phyloP scores from a whole-genome alignment of 352 stramenopile genomes.

The Pythium biforme region DNA sequence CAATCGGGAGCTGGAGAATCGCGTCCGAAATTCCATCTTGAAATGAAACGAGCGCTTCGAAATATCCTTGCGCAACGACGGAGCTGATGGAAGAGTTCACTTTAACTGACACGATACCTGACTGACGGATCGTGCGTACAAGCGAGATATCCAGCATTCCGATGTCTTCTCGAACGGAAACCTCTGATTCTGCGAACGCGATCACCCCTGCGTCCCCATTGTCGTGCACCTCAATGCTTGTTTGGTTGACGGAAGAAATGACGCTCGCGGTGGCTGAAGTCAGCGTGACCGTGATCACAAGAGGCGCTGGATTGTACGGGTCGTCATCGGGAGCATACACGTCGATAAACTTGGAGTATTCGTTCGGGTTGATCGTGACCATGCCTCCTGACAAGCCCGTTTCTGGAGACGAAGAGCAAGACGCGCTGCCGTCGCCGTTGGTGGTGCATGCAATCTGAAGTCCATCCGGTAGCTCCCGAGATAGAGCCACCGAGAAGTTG shows the following conservation, averaged over 20 bases:
- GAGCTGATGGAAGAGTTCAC: constrained; percentile 37
- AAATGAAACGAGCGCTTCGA: constrained; percentile 36
- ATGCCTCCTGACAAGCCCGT: background rate
- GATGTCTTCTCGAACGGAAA: constrained; percentile 25
- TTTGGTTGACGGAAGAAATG: constrained; percentile 10
- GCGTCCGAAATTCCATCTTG: constrained; percentile 17
- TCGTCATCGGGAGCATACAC: constrained; percentile 32
- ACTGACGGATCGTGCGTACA: constrained; percentile 4
- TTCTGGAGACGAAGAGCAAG: constrained; percentile 15
- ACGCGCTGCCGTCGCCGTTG: constrained; percentile 15
- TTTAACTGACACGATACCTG: constrained; percentile 26
- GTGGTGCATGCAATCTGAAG: constrained; percentile 1
- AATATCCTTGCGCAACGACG: constrained; percentile 21
- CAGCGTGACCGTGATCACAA: constrained; percentile 30
- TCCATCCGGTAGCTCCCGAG: background rate
- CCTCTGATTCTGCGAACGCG: constrained; percentile 19
- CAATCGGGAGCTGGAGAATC: constrained; percentile 26
- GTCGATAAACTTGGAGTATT: constrained; percentile 23
- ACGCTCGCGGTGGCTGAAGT: constrained; percentile 19
- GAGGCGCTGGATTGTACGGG: constrained; percentile 24
- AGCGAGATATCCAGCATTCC: constrained; percentile 16
- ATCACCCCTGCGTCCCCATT: constrained; percentile 38
- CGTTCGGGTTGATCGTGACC: constrained; percentile 8
- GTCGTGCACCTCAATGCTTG: constrained; percentile 33
- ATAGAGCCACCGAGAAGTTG: constrained; percentile 6